Base-by-base conservation (phyloP, 768 basidiomycete species). In the Phaeotremella skinneri region DNA sequence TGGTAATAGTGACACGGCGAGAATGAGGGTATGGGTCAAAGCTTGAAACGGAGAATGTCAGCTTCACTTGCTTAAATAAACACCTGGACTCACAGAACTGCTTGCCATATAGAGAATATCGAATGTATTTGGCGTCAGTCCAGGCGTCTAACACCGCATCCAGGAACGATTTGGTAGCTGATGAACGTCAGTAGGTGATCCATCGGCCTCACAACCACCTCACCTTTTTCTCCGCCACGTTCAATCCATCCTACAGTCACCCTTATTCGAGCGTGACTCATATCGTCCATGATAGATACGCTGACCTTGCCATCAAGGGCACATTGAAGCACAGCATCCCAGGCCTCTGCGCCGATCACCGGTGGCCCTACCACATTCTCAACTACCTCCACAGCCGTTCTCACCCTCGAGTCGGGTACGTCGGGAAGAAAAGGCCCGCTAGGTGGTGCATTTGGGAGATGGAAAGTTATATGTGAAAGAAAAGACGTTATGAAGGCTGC, bases 91-190 rank as follows among this genome's bases (percentile, higher is more conserved):
- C 76, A 91, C 90, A 90, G 53, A 79, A 84, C 77, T 94, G 91
- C 20, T 82, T 81, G 21, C 84, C 82, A 5, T 91, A 79, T 23
- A 89, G 77, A 0, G 90, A 90, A 73, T 88, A 87, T 61, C 85
- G 88, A 69, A 96, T 81, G 68, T 91, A 87, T 47, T 87, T 87
- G 1, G 84, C 76, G 23, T 85, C 82, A 3, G 87, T 81, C 94
- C 94, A 98, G 0, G 81, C 71, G 4, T 84, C 83, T 5, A 89
- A 70, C 0, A 75, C 63, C 1, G 56, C 59, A 21, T 73, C 57
- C n/a, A 78, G 53, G 13, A 79, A 67, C 9, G 47, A 48, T 43
- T 62, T 61, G 2, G 76, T 45, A 27, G 58, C 74, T 78, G 49
- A 7, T 42, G 5, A 14, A n/a, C 23, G 20, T 59, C 41, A 56